A percentile compares a stretch with the other conserved stretches of the same genome.
These are phyloP conservation scores for Cystobasidium pallidum DNA, from an alignment of 1,284 basidiomycete genomes.

Conservation along the genomic window DNA sequence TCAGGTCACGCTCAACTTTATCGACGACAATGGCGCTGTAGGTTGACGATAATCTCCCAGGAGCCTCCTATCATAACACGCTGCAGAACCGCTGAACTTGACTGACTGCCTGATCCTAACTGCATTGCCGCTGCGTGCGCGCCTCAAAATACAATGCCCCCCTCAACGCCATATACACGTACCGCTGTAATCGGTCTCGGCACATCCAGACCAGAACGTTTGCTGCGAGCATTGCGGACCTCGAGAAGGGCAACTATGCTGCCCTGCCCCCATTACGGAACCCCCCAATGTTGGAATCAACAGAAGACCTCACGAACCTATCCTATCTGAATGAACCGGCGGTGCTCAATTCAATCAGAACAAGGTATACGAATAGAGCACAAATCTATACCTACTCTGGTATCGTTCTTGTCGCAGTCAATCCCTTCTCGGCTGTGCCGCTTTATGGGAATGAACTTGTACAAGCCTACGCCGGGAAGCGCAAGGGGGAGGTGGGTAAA, in stretches of 20 bases:
- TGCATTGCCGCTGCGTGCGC: neutral
- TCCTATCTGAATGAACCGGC: conserved; percentile 98
- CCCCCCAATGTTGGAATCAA: conserved; percentile 92
- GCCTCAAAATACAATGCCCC: neutral
- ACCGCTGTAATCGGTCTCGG: neutral
- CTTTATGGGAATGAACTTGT: conserved; percentile 90
- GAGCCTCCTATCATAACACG: neutral
- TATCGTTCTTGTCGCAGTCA: conserved; percentile 95
- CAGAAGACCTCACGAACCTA: conserved; percentile 95
- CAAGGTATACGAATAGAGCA: conserved; percentile 21
- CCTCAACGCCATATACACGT: conserved; percentile 2
- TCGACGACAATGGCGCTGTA: conserved; percentile 37
- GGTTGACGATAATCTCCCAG: conserved; percentile 1
- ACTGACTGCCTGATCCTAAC: neutral
- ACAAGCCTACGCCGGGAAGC: conserved; percentile 90
- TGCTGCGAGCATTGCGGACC: conserved; percentile 61
- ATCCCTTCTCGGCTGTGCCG: conserved; percentile 85
- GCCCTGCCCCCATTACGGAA: conserved; percentile 88
- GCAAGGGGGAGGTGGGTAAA: conserved; percentile 67
- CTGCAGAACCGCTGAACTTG: neutral
- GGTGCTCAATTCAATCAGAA: conserved; percentile 55
- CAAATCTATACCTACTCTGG: conserved; percentile 98
- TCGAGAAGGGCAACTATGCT: conserved; percentile 57
- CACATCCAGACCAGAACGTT: conserved; percentile 18
- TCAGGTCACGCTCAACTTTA: conserved; percentile 39